Percentiles rank a stretch among this genome's conserved stretches.
phyloP scores from a whole-genome alignment of 768 basidiomycete species.

The Pulveroboletus sp. region DNA sequence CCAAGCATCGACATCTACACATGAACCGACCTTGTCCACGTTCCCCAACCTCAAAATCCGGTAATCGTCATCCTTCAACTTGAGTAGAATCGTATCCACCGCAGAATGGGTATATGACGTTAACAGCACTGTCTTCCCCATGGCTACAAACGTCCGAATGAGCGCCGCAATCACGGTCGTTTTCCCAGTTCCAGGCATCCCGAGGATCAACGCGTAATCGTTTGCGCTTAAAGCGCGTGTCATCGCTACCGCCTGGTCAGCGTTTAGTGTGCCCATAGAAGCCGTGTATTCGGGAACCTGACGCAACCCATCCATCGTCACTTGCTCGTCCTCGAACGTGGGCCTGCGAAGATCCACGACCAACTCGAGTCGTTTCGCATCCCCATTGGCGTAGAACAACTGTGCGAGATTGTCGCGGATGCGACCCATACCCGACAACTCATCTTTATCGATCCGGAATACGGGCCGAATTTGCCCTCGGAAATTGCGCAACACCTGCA shows the following conservation, averaged over 20 bases:
- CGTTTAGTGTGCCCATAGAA: conserved; percentile 50
- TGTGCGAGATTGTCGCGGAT: conserved; percentile 89
- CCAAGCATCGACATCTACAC: neutral
- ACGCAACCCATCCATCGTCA: conserved; percentile 10
- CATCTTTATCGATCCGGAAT: conserved; percentile 94
- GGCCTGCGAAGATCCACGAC: conserved; percentile 80
- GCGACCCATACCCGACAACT: conserved; percentile 82
- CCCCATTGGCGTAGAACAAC: conserved; percentile 78
- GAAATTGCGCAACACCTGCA: conserved; percentile 22
- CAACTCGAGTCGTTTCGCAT: conserved; percentile 59
- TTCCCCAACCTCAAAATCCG: conserved; percentile 84
- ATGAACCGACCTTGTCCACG: conserved; percentile 69
- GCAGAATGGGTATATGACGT: conserved; percentile 97
- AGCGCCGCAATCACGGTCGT: conserved; percentile 91
- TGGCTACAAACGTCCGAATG: conserved; percentile 69
- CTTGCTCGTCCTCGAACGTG: conserved; percentile 43
- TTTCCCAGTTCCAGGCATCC: conserved; percentile 99
- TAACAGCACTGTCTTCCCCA: conserved; percentile 84
- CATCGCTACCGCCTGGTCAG: conserved; percentile 68
- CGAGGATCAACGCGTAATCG: conserved; percentile 90
- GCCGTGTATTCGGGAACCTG: conserved; percentile 29
- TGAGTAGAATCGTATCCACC: conserved; percentile 93
- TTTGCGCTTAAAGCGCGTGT: conserved; percentile 67
- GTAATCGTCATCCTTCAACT: conserved; percentile 66
- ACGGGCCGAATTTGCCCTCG: conserved; percentile 23